Evolutionary conservation across 495 filamentous ascomycete species (phyloP), one percentile per base, ranked within the genome.

Genomic region (Tuber microsphaerosporum): DNA sequence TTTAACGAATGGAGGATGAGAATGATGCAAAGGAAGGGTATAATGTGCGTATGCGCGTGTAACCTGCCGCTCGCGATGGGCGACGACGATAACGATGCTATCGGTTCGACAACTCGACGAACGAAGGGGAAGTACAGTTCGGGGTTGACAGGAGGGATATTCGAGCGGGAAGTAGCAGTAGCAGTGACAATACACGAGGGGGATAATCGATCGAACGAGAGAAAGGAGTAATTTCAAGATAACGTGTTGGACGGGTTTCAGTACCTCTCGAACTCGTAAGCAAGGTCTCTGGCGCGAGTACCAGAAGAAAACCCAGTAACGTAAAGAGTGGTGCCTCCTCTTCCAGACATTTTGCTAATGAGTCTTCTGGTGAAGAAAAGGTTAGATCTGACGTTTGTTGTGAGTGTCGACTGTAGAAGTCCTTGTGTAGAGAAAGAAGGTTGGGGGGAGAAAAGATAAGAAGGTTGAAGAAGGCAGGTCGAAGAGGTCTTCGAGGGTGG

Each of bases 221-320:
- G 79, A 79, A 80, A 80, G 79, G 78, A 80, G 83, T 76, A 79
- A 76, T 80, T 73, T 65, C 56, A 65, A 65, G 26, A 65, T 61
- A 61, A 61, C 26, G 56, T 34, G 81, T 76, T 79, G 80, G 80
- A 79, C 75, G 74, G 77, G 80, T 77, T 80, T 79, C 80, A 81
- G 84, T 96, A 99, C 96, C 94, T 92, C 92, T 97, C 94, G 92
- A 97, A 97, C 89, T 99, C 95, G 92, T 97, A 98, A 87, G 95
- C 95, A 85, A 99, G 93, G 87, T 99, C 95, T 89, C 96, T 93
- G 84, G 95, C 95, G 87, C 95, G 94, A 84, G 95, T 99, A 83
- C 95, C 96, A 85, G 97, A 94, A 87, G 94, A 95, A 86, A 99
- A 99, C 88, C 95, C 95, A 77, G 89, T 92, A 78, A 81, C 95